Conservation (phyloP, 2,329 filamentous ascomycete genomes). For the Paramyrothecium roridum region DNA sequence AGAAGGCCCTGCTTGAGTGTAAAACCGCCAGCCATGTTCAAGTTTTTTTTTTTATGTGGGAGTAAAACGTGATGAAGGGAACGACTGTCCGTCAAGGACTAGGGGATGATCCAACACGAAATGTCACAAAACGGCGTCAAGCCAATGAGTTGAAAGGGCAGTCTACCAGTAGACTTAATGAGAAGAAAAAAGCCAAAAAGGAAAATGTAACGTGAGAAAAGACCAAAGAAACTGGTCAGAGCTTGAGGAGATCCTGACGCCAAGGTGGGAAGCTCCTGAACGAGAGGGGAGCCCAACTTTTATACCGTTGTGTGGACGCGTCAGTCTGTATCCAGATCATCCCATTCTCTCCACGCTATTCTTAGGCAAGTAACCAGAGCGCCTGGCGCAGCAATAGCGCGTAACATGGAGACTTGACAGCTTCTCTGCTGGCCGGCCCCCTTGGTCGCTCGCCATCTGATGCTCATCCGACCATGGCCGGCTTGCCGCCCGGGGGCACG, state of each 20-base stretch:
- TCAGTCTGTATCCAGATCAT: background rate
- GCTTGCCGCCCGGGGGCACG: background rate
- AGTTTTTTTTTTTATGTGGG: background rate
- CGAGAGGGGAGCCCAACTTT: background rate
- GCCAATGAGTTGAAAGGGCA: background rate
- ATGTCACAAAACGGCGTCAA: background rate
- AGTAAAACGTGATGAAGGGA: background rate
- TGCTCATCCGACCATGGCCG: background rate
- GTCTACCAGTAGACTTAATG: background rate
- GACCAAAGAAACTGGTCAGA: background rate
- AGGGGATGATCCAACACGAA: background rate
- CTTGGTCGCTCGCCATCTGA: background rate
- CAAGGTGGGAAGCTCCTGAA: background rate
- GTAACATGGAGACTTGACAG: background rate
- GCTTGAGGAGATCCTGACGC: background rate
- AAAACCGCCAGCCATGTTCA: background rate
- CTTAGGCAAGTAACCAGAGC: no score
- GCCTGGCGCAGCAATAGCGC: background rate
- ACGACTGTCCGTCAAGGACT: background rate
- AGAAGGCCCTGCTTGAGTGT: background rate
- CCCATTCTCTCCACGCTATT: background rate
- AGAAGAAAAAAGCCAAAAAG: background rate
- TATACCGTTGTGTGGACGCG: background rate
- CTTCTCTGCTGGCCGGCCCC: background rate
- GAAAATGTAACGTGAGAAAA: background rate